Conservation (phyloP, 2,329 filamentous ascomycete species). For the Penicillium crustosum region DNA sequence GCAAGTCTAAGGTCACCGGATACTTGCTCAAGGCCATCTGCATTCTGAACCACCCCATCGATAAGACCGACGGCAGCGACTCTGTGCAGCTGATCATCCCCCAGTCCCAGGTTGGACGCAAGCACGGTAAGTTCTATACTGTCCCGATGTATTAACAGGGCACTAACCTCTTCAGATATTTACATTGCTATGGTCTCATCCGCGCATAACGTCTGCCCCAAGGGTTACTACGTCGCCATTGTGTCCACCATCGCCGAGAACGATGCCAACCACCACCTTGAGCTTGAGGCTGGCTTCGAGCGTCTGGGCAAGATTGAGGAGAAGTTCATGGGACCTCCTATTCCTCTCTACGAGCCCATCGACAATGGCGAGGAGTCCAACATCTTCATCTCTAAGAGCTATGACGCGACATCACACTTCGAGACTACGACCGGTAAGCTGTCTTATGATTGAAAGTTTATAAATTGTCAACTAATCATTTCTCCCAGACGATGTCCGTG, state of each 20-base stretch:
- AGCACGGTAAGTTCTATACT: conserved; percentile 70
- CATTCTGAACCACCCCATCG: conserved; percentile 91
- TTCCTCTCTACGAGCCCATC: conserved; percentile 89
- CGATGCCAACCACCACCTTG: conserved; percentile 88
- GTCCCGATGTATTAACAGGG: not conserved
- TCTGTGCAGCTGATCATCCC: conserved; percentile 96
- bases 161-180: conserved; percentile 63
- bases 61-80: conserved; percentile 84
- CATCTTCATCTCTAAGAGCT: conserved; percentile 97
- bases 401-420: conserved; percentile 96
- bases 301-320: conserved; percentile 92
- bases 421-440: conserved; percentile 72
- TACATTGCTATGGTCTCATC: conserved; percentile 96
- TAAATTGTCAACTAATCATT: conserved; percentile 5
- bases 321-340: conserved; percentile 91
- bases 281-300: conserved; percentile 89
- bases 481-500: conserved; percentile 79
- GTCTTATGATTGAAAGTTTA: not conserved
- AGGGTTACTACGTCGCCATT: conserved; percentile 98
- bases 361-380: conserved; percentile 81
- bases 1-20: conserved; percentile 81
- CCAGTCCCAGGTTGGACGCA: conserved; percentile 93
- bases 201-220: conserved; percentile 96
- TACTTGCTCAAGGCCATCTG: conserved; percentile 96
- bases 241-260: conserved; percentile 96